Base-by-base conservation (phyloP, 1,139 yeast species). In the Nakaseomyces nivariensis region DNA sequence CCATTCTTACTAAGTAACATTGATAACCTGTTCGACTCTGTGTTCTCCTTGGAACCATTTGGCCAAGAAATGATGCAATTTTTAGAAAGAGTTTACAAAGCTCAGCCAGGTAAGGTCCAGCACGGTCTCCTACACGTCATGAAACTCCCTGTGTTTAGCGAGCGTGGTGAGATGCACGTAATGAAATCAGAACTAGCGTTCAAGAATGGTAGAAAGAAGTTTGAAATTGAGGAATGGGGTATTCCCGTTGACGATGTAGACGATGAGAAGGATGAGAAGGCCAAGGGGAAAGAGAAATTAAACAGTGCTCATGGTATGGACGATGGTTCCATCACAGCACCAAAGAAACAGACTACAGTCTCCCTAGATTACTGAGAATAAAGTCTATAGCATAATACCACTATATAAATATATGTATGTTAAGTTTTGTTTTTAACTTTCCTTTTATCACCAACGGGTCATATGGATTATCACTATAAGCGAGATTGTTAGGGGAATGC, bases 151-250 rank as follows among this genome's bases (percentile, higher is more conserved):
- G 72, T 78, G 2, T 68, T 87, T 43, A 80, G 89, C 46, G 92
- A 84, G 44, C 67, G 79, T 43, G 97, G 98, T 0, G 73, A 79
- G 58, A 90, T 89, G 96, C 78, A 79, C 58, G 76, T 80, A 1
- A 79, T 81, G 51, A 73, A 74, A 51, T 84, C 87, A 49, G 97
- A 90, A 67, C 83, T 78, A 66, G 90, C 96, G 3, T 92, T 90
- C 69, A 82, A 84, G 61, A 88, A 88, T 54, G 92, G 96, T 11
- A 75, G 85, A 54, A 81, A 82, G 67, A 81, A 77, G 61, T 88
- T 92, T 63, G 95, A 85, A 60, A 84, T 90, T 52, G 90, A 85
- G 56, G 87, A 82, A 61, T 90, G 96, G 95, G 87, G 95, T 26
- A 92, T 92, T 45, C 97, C 98, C 0, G 95, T 92, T 2, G 97